phyloP scores from a whole-genome alignment of 2,329 filamentous ascomycete genomes.

The Proliferodiscus dingleyae region DNA sequence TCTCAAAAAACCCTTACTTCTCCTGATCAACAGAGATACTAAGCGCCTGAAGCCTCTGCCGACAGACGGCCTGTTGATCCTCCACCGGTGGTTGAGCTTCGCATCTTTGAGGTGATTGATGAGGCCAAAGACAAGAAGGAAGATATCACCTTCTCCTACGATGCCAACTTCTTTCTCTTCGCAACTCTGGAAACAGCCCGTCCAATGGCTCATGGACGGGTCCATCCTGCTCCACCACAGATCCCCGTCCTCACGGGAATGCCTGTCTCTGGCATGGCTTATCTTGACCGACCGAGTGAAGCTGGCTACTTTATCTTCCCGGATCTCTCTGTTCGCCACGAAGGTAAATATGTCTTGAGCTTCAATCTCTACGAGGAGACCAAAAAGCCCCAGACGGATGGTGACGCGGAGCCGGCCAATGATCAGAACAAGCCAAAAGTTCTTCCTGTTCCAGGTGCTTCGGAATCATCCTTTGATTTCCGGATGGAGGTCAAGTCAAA shows the following conservation, averaged over 20 bases:
- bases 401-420: constrained; percentile 48
- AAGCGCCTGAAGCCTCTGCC: constrained; percentile 20
- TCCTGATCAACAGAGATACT: constrained; percentile 9
- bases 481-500: constrained; percentile 84
- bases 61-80: constrained; percentile 34
- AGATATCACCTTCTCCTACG: constrained; percentile 84
- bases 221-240: constrained; percentile 60
- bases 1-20: not conserved
- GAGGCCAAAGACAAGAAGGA: constrained; percentile 32
- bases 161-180: constrained; percentile 96
- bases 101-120: constrained; percentile 63
- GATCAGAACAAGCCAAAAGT: constrained; percentile 26
- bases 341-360: constrained; percentile 84
- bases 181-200: constrained; percentile 85
- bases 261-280: constrained; percentile 91
- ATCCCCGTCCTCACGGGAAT: constrained; percentile 89
- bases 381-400: constrained; percentile 71
- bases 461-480: constrained; percentile 62
- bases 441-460: constrained; percentile 37
- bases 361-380: constrained; percentile 94
- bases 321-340: constrained; percentile 90
- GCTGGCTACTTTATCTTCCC: constrained; percentile 97
- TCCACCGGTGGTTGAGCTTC: constrained; percentile 88
- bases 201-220: constrained; percentile 74
- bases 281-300: constrained; percentile 77